Conservation (phyloP, 2,329 filamentous ascomycete genomes). For the Fusarium setosum region DNA sequence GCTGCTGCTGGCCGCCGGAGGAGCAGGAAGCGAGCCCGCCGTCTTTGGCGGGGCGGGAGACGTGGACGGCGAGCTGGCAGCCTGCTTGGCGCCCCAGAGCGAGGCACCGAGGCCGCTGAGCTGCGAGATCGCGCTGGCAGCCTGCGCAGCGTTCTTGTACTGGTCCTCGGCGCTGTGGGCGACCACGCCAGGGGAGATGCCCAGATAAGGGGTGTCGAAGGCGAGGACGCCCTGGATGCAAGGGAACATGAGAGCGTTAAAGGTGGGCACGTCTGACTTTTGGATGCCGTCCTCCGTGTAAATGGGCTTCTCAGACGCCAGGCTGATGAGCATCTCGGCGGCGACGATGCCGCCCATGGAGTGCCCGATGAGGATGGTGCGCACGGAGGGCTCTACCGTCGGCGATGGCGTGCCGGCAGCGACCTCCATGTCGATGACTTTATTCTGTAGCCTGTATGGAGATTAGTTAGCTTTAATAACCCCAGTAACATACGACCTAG, state of each 20-base stretch:
- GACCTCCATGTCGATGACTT: conserved; percentile 95
- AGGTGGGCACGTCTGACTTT: conserved; percentile 48
- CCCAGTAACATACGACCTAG: too few species aligned
- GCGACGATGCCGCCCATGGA: conserved; percentile 96
- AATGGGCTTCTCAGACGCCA: conserved; percentile 69
- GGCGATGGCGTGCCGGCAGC: conserved; percentile 82
- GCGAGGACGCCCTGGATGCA: conserved; percentile 91
- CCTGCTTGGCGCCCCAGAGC: conserved; percentile 68
- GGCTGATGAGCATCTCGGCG: conserved; percentile 83
- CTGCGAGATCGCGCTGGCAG: conserved; percentile 76
- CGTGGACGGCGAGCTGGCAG: conserved; percentile 38
- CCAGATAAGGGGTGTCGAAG: conserved; percentile 93
- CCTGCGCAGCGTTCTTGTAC: conserved; percentile 76
- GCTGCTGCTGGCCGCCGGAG: conserved; percentile 45
- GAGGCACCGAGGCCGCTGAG: conserved; percentile 74
- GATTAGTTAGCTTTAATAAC: neutral
- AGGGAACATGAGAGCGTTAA: conserved; percentile 86
- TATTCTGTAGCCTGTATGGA: conserved; percentile 78
- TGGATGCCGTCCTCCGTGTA: conserved; percentile 57
- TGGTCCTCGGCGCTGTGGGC: conserved; percentile 89
- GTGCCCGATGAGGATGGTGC: conserved; percentile 85
- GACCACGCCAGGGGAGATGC: conserved; percentile 84
- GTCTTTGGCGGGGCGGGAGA: conserved; percentile 34
- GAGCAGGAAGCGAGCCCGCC: conserved; percentile 41
- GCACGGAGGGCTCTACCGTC: conserved; percentile 86